Percentiles rank a stretch among this genome's conserved stretches.
phyloP scores from a whole-genome alignment of 2,329 filamentous ascomycete genomes.

The Neofusicoccum laricinum region DNA sequence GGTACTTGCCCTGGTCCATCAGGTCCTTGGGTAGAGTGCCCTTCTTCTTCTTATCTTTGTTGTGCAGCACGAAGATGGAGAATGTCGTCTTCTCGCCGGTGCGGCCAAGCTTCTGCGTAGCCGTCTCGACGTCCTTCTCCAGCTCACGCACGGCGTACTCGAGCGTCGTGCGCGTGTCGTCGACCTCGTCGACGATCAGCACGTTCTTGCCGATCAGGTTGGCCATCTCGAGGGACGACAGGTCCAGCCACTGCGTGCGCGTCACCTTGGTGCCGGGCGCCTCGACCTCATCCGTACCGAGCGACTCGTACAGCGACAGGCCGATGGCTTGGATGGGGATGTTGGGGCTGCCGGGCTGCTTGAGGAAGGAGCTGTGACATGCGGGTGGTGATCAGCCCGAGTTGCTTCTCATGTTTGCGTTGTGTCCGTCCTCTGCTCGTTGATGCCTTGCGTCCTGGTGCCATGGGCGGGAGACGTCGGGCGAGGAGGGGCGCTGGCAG shows the following conservation, averaged over 20 bases:
- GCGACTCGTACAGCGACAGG: slow-evolving; percentile 90
- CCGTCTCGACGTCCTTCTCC: slow-evolving; percentile 87
- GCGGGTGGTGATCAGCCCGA: not conserved
- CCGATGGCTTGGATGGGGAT: slow-evolving; percentile 99
- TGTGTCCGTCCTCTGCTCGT: not conserved
- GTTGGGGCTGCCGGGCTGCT: slow-evolving; percentile 80
- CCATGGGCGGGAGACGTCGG: no score
- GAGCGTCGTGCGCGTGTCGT: slow-evolving; percentile 90
- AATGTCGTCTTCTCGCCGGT: slow-evolving; percentile 77
- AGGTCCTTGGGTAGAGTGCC: slow-evolving; percentile 77
- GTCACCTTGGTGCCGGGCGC: slow-evolving; percentile 88
- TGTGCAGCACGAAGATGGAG: slow-evolving; percentile 94
- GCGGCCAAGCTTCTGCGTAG: slow-evolving; percentile 69
- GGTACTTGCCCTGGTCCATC: slow-evolving; percentile 69
- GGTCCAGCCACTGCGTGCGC: slow-evolving; percentile 95
- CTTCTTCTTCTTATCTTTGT: slow-evolving; percentile 98
- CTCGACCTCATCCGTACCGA: slow-evolving; percentile 67
- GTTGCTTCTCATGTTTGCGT: not conserved
- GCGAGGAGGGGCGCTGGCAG: no score
- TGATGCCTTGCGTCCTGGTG: not conserved
- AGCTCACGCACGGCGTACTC: slow-evolving; percentile 92
- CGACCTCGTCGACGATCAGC: slow-evolving; percentile 91
- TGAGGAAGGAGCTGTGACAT: slow-evolving; percentile 73
- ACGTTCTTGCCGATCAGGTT: slow-evolving; percentile 89
- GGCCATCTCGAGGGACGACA: slow-evolving; percentile 80